Percentiles rank a stretch among this genome's conserved stretches.
These are phyloP conservation scores for Termitomyces sp. DNA, from an alignment of 768 basidiomycete species.

Conservation along the genomic window DNA sequence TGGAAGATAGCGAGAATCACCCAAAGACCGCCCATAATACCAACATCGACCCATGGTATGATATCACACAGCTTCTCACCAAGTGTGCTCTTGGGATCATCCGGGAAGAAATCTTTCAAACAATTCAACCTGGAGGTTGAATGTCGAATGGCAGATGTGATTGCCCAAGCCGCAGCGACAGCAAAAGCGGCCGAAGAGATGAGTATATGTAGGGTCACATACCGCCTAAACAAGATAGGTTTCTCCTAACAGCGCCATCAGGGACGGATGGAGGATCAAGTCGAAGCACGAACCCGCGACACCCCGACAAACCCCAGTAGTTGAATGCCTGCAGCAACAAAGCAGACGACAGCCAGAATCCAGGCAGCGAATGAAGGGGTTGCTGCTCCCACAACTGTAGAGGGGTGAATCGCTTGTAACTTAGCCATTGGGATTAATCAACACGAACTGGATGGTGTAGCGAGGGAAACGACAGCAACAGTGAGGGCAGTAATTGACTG, in stretches of 20 bases:
- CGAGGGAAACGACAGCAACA: slow-evolving; percentile 68
- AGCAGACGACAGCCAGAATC: slow-evolving; percentile 74
- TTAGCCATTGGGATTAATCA: background rate
- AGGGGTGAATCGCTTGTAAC: slow-evolving; percentile 3
- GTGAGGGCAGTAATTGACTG: slow-evolving; percentile 66
- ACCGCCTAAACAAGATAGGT: slow-evolving; percentile 58
- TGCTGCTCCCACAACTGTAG: slow-evolving; percentile 77
- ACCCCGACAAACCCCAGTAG: slow-evolving; percentile 85
- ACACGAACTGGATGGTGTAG: slow-evolving; percentile 72
- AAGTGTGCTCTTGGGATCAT: slow-evolving; percentile 36
- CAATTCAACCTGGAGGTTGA: slow-evolving; percentile 66
- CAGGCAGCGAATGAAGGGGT: slow-evolving; percentile 72
- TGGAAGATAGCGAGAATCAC: slow-evolving; percentile 73
- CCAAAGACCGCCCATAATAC: slow-evolving; percentile 90
- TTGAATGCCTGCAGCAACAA: slow-evolving; percentile 72
- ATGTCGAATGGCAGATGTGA: slow-evolving; percentile 76
- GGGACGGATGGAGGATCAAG: background rate
- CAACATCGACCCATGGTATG: slow-evolving; percentile 90
- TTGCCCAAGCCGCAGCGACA: slow-evolving; percentile 75
- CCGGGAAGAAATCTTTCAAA: slow-evolving; percentile 49
- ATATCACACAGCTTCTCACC: slow-evolving; percentile 78
- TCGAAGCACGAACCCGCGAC: slow-evolving; percentile 47
- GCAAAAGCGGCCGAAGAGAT: slow-evolving; percentile 60
- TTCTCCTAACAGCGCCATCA: slow-evolving; percentile 48
- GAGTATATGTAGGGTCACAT: slow-evolving; percentile 60